Base-by-base conservation (phyloP, 768 basidiomycete species). In the Neoboletus magnificus region DNA sequence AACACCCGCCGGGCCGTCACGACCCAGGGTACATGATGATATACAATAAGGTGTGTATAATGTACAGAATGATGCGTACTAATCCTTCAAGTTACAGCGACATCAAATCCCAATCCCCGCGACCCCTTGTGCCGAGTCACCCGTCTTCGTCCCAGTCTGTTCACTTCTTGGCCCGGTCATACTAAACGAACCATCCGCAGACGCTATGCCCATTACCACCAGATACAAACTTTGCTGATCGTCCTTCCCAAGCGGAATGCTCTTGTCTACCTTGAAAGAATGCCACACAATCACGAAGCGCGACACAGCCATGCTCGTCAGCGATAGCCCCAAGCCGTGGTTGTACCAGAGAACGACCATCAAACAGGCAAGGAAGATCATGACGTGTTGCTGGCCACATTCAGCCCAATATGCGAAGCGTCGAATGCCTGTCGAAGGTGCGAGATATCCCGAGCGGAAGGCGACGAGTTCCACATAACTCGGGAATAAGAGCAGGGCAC, bases 341-440 rank as follows among this genome's bases (percentile, higher is more conserved):
- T 59, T 39, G 33, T 64, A 63, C 64, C 66, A 73, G 33, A 64
- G 18, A 16, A 62, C 22, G 37, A 27, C 46, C 1, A 54, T 43
- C 12, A 67, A 18, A 36, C 9, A 55, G 15, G 69, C 69, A 47
- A 74, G 50, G 57, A 74, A 73, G 49, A 73, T 68, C 64, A 65
- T 54, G 56, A 70, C 64, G 47, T 74, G 71, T n/a, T 70, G 68
- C 43, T 60, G 52, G 2, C 67, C 73, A 48, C 65, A 73, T 13
- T 73, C 66, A 3, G 66, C 72, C 74, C 74, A 76, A 46, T 76
- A 64, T 22, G 70, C 67, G 37, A 74, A 73, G 29, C 74, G 73
- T n/a, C 67, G 67, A n/a, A 70, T 48, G n/a, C 73, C 73, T 42
- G 48, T 64, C 1, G 59, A 61, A 33, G 69, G 62, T 2, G 60